Evolutionary conservation across 225 moss, liverwort and hornwort species (phyloP), one percentile per base, ranked within the genome.

Genomic region (Pseudisothecium myosuroides): DNA sequence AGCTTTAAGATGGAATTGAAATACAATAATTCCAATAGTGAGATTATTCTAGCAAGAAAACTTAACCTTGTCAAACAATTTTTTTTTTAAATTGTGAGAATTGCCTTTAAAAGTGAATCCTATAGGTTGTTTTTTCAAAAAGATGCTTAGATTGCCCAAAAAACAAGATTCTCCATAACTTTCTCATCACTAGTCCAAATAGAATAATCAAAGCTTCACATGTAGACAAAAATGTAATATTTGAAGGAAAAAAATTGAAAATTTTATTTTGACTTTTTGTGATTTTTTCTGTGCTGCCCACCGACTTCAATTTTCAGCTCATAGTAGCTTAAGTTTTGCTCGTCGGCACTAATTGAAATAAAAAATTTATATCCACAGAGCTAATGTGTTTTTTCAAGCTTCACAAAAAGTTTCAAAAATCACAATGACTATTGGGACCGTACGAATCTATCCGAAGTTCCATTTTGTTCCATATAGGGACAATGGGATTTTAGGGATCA

Each of bases 291-390:
- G 14, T 8, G 2, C 3, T 71, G 7, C 10, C 14, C 5, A 2
- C 5, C 0, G 0, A 21, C 21, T 6, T 1, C 11, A 1, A 12
- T 37, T 68, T 67, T 68, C 12, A 1, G 17, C 22, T 37, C 12
- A 11, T 37, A 21, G 21, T 37, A 1, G 12, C 11, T 12, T 22
- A 68, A n/a, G 1, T 68, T n/a, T 68, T 68, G 12, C 22, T n/a
- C 4, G 4, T 0, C 2, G 0, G n/a, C 1, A n/a, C 7, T 1
- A 2, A n/a, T n/a, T n/a, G 12, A 68, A 68, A 68, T 12, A n/a
- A 68, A 68, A n/a, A 68, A 7, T 22, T n/a, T 21, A 22, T 7
- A 37, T 1, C 7, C 1, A 2, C 4, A 37, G 37, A 67, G 2
- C 1, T 12, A 37, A 37, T 7, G 2, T 37, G 2, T 37, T n/a